Evolutionary conservation across 768 basidiomycete species (phyloP), one percentile per base, ranked within the genome.

Genomic region (Russula griseocarnosa): DNA sequence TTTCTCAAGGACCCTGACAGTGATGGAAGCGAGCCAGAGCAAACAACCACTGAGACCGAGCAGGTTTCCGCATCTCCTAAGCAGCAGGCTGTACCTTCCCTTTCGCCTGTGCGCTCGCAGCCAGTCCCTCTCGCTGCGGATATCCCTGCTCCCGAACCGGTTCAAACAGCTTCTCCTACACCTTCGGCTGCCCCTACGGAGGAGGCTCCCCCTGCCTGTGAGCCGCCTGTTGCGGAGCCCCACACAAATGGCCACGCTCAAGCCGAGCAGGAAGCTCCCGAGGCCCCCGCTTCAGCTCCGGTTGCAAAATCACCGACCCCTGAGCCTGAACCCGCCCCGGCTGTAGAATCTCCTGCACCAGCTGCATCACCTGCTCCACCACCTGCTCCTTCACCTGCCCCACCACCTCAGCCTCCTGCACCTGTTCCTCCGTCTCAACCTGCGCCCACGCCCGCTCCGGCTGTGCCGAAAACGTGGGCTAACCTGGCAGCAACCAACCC

Each of bases 1-100:
- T 98, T 97, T 83, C 81, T 99, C 67, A 98, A 97, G 80, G 97
- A 98, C 20, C 42, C 84, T 9, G 93, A 93, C 68, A 81, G 81
- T 32, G 93, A 92, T 61, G 90, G 90, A n/a, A 44, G 57, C 62
- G 62, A 59, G 32, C 51, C 34, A n/a, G 59, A 56, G 44, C 61
- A 60, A 36, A 13, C 36, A 11, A n/a, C 38, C 14, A 14, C 40
- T 52, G 82, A 75, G 71, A 79, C 76, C 61, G 87, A 88, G 54
- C 81, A 73, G 72, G 77, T 75, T 66, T 86, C 82, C 58, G 67
- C 81, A 40, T 75, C 79, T 38, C 77, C 75, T 20, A 76, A 74
- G 30, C 70, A 73, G 9, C 38, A 63, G 62, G 62, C 66, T 50
- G 60, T 71, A 9, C 70, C 68, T 47, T 71, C 56, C 63, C 58